Conservation (phyloP, 2,329 filamentous ascomycete genomes). For the Aspergillus sp. region DNA sequence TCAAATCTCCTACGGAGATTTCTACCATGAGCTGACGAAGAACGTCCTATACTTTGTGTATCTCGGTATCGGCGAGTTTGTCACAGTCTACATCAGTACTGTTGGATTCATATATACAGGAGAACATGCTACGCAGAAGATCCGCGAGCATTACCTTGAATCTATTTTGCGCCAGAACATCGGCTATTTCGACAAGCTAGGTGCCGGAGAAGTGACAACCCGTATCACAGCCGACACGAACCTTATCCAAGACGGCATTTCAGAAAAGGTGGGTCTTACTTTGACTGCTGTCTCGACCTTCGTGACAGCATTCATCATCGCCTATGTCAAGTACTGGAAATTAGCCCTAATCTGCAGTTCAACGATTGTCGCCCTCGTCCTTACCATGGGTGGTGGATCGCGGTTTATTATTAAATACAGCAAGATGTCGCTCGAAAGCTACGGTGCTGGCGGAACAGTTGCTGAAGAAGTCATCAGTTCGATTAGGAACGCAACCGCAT, state of each 20-base stretch:
- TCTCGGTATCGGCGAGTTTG: conserved; percentile 76
- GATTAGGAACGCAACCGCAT: conserved; percentile 87
- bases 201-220: conserved; percentile 89
- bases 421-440: conserved; percentile 74
- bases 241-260: conserved; percentile 88
- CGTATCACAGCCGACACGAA: conserved; percentile 94
- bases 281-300: conserved; percentile 78
- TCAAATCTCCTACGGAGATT: conserved; percentile 52
- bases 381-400: conserved; percentile 73
- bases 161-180: conserved; percentile 87
- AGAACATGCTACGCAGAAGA: conserved; percentile 75
- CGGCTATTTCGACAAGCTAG: conserved; percentile 88
- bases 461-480: conserved; percentile 95
- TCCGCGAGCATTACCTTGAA: conserved; percentile 78
- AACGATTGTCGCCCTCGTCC: conserved; percentile 75
- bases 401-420: conserved; percentile 77
- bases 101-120: conserved; percentile 88
- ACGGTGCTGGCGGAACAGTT: conserved; percentile 80
- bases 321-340: conserved; percentile 90
- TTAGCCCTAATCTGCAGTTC: conserved; percentile 83
- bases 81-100: conserved; percentile 75
- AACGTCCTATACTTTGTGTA: conserved; percentile 84
- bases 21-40: conserved; percentile 59
- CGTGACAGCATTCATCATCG: conserved; percentile 83
- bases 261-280: conserved; percentile 80